Evolutionary conservation across 495 filamentous ascomycete genomes (phyloP), one percentile per base, ranked within the genome.

Genomic region (Neurospora hispaniola): DNA sequence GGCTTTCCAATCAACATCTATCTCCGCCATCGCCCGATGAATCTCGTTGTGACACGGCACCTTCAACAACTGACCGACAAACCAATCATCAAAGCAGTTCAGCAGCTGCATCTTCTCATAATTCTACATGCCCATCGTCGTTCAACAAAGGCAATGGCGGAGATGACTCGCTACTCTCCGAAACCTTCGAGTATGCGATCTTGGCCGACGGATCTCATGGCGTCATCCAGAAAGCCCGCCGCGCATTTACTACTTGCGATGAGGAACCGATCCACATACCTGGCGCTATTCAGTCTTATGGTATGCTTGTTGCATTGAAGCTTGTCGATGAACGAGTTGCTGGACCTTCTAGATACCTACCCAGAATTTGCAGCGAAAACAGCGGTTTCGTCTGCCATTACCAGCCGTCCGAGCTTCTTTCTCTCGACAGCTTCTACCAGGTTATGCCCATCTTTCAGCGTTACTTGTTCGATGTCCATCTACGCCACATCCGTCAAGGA

Each of bases 211-310:
- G 73, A 20, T 73, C 69, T 9, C 73, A 78, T 44, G 76, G 73
- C 3, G 76, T 78, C 14, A 42, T 78, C 38, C 75, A 75, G 6
- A 74, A 75, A 46, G 73, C 76, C 2, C 76, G 75, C 4, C 54
- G 72, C 5, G 69, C 71, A 4, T 76, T 76, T 38, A 76, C 76
- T 10, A 71, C 72, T 2, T 78, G 76, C 70, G 73, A 78, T 42
- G 76, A 78, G 40, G 76, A 78, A 62, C 73, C 72, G 7, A 78
- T 78, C 35, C 75, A 76, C 35, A 76, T 78, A n/a, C 76, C 75
- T 2, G 76, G 76, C 1, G 76, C 76, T 10, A 71, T 76, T 44
- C 76, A 78, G 20, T 69, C 75, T 4, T 73, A 73, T 42, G 76
- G 76, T 35, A 76, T 78, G 70, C 76, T 78, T 11, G 75, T 76